Evolutionary conservation across 805 yeast genomes (phyloP), one percentile per base, ranked within the genome.

Genomic region (Candida corydali): DNA sequence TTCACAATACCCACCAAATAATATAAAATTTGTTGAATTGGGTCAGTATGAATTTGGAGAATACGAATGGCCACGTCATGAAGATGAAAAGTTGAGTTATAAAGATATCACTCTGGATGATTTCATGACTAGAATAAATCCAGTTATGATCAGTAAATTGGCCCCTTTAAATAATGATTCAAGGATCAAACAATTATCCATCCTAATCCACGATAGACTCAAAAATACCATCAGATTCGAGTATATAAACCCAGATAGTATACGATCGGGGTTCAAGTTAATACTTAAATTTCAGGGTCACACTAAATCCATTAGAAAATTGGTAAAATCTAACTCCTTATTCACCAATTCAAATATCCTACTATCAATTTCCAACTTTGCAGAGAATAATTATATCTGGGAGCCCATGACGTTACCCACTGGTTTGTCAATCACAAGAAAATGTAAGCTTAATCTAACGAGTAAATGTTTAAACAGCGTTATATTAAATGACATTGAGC

Each of bases 251-350:
- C 45, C 3, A 23, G 31, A 11, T 10, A 26, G n/a, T 27, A 32
- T 3, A 27, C 2, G 32, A 8, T 27, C 46, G 9, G 52, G 50
- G 1, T 38, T 53, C 3, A 36, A 32, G 8, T 46, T 66, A 15
- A 26, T 50, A 3, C 50, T 79, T 43, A 80, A 82, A 46, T 75
- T 82, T 37, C 86, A 94, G 1, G 98, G 98, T 1, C 96, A 88
- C 52, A 74, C 78, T 38, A 88, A 88, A 52, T 85, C 96, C 0
- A 79, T 89, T 16, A 77, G 75, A 45, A 71, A 69, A 33, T 56
- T 89, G 3, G 63, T 76, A 12, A 76, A 88, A 47, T 82, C 95
- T 1, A 63, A 77, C 18, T 53, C 64, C 2, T 45, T 55, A 20
- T 41, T 44, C 8, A 37, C 33, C 3, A 48, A 47, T 11, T 52